Evolutionary conservation across 352 stramenopile genomes (phyloP), one percentile per base, ranked within the genome.

Genomic region (Globisporangium cylindrosporum): DNA sequence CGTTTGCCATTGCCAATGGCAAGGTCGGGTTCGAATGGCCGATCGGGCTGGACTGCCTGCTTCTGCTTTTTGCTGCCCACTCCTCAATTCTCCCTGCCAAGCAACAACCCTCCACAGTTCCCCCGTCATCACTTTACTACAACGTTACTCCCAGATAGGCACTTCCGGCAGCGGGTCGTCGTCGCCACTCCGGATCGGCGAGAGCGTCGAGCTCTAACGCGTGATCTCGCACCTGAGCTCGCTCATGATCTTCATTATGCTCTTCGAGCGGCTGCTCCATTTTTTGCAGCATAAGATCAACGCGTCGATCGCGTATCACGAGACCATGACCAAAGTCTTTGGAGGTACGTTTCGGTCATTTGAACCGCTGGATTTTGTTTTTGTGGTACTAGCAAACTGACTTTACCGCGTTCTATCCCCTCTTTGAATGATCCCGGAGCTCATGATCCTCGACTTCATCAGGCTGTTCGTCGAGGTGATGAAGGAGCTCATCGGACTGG

Each of bases 251-350:
- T 84, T 55, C 51, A 57, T 89, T 15, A 73, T 89, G 7, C 4
- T 80, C 18, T 74, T 88, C 8, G 81, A 91, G 62, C 60, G 57
- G 1, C 38, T 29, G 9, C 66, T 90, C 41, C 81, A 91, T 49
- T 38, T 67, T 10, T 63, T 88, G 3, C 73, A 82, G 54, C 78
- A 88, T 63, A 72, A 81, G 46, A 60, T 89, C 10, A 59, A 73
- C 1, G 68, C 61, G 34, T 85, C 78, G 57, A 73, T 77, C 58
- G 90, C 89, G 71, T 91, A 89, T 61, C 67, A 82, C 59, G 75
- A 90, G 25, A 89, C 90, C 73, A 69, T 89, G 32, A 82, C 73
- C 25, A 91, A 91, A 53, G 75, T 72, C 14, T 90, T 80, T 62
- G 62, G 73, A 5, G 64, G 64, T 64, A 25, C 64, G 56, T 41